phyloP scores from a whole-genome alignment of 495 filamentous ascomycete genomes.

The Lichina pygmaea region DNA sequence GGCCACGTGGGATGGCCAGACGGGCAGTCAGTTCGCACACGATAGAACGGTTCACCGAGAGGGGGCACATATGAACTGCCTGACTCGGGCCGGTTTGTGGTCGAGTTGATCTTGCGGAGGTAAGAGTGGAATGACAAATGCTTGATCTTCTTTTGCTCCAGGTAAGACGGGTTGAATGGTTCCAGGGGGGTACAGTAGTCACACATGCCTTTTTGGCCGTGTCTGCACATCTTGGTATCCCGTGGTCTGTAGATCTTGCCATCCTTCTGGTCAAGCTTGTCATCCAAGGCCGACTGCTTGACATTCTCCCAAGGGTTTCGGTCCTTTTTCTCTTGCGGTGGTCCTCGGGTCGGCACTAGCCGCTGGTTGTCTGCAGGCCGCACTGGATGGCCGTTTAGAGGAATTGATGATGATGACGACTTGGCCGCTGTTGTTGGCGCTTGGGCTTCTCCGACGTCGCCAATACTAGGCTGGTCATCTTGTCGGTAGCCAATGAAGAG shows the following conservation, averaged over 20 bases:
- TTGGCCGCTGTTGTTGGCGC: slow-evolving; percentile 8
- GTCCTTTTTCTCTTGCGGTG: slow-evolving; percentile 29
- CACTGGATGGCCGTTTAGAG: slow-evolving; percentile 54
- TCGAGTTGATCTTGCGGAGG: slow-evolving; percentile 76
- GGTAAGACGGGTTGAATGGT: slow-evolving; percentile 66
- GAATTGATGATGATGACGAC: slow-evolving; percentile 17
- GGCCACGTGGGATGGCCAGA: slow-evolving; percentile 85
- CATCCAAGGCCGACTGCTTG: slow-evolving; percentile 61
- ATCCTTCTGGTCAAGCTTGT: slow-evolving; percentile 64
- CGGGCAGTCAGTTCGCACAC: slow-evolving; percentile 69
- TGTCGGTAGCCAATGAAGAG: slow-evolving; percentile 61
- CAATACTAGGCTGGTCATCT: slow-evolving; percentile 21
- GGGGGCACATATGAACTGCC: slow-evolving; percentile 88
- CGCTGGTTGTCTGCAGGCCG: slow-evolving; percentile 37
- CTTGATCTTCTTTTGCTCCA: slow-evolving; percentile 93
- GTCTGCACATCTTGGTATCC: slow-evolving; percentile 77
- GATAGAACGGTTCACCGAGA: slow-evolving; percentile 76
- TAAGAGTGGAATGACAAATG: slow-evolving; percentile 91
- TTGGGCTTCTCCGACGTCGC: slow-evolving; percentile 14
- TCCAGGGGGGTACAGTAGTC: slow-evolving; percentile 98
- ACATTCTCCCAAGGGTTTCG: slow-evolving; percentile 89
- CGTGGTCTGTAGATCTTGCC: slow-evolving; percentile 64
- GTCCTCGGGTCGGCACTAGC: slow-evolving; percentile 27
- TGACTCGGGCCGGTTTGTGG: slow-evolving; percentile 84
- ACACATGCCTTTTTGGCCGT: slow-evolving; percentile 93